A percentile compares a stretch with the other conserved stretches of the same genome.
Conservation (phyloP, 768 basidiomycete species). For the Candolleomyces eurysporus region DNA sequence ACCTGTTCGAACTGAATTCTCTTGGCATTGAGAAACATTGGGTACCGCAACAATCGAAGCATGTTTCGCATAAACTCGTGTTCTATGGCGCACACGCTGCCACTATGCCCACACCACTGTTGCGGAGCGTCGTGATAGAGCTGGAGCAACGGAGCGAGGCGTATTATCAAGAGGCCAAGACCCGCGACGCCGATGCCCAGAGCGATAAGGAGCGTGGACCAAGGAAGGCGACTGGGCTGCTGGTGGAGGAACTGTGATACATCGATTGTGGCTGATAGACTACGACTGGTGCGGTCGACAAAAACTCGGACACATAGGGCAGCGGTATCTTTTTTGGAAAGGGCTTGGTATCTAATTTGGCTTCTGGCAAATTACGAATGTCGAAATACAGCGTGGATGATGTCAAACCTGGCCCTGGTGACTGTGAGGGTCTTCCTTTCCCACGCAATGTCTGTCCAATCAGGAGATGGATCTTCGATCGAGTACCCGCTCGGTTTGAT, state of each 20-base stretch:
- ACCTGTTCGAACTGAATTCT: conserved; percentile 45
- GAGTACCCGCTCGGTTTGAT: conserved; percentile 35
- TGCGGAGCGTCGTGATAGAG: conserved; percentile 45
- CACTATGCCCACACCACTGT: conserved; percentile 41
- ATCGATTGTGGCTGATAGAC: not conserved
- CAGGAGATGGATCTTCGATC: not conserved
- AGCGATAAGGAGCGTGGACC: not conserved
- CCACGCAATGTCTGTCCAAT: not conserved
- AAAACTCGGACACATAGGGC: not conserved
- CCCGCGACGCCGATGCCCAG: not conserved
- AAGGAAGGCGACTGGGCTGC: not conserved
- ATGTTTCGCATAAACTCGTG: conserved; percentile 56
- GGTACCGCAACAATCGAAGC: conserved; percentile 21
- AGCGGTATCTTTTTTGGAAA: not conserved
- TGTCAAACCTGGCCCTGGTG: not conserved
- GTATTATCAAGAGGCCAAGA: not conserved
- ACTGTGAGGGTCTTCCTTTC: not conserved
- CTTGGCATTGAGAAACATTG: not conserved
- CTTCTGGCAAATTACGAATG: not conserved
- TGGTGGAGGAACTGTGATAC: conserved; percentile 8
- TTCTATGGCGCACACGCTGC: conserved; percentile 69
- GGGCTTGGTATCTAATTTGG: not conserved
- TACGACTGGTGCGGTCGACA: not conserved
- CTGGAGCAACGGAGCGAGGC: not conserved
- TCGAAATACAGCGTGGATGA: not conserved